Evolutionary conservation across 805 yeast genomes (phyloP).

Genomic region (Blastobotrys terrestris): DNA sequence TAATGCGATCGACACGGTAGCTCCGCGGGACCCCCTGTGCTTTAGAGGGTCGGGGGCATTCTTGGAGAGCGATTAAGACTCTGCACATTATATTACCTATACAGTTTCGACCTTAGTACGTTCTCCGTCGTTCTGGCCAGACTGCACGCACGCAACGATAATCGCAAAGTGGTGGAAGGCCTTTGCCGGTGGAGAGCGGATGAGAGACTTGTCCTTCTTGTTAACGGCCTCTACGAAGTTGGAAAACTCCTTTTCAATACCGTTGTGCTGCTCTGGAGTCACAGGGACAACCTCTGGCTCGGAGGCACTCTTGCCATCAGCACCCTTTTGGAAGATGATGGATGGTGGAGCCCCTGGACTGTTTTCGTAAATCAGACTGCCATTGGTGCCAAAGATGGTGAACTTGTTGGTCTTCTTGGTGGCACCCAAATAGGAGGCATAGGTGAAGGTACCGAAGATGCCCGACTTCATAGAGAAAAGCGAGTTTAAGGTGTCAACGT

Average conservation of each 20-base stretch:
- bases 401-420: slow-evolving; percentile 62
- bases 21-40: too few relatives aligned
- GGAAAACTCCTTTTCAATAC: slow-evolving; percentile 49
- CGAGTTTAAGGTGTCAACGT: slow-evolving; percentile 74
- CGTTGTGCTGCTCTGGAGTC: slow-evolving; percentile 42
- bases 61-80: too few relatives aligned
- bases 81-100: slow-evolving; percentile 3
- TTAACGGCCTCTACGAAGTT: slow-evolving; percentile 56
- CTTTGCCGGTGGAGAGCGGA: slow-evolving; percentile 59
- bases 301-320: slow-evolving; percentile 20
- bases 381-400: slow-evolving; percentile 71
- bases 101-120: slow-evolving; percentile 11
- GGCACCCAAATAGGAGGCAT: slow-evolving; percentile 83
- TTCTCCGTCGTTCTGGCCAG: slow-evolving; percentile 41
- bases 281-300: slow-evolving; percentile 24
- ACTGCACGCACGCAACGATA: slow-evolving; percentile 76
- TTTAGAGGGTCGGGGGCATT: too few relatives aligned
- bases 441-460: slow-evolving; percentile 76
- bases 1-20: too few relatives aligned
- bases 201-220: slow-evolving; percentile 51
- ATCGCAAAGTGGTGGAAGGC: slow-evolving; percentile 93
- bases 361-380: slow-evolving; percentile 65
- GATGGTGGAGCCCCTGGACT: slow-evolving; percentile 20
- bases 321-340: slow-evolving; percentile 24
- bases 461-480: slow-evolving; percentile 56